phyloP scores from a whole-genome alignment of 1,139 yeast genomes.

The Yamadazyma sp. region DNA sequence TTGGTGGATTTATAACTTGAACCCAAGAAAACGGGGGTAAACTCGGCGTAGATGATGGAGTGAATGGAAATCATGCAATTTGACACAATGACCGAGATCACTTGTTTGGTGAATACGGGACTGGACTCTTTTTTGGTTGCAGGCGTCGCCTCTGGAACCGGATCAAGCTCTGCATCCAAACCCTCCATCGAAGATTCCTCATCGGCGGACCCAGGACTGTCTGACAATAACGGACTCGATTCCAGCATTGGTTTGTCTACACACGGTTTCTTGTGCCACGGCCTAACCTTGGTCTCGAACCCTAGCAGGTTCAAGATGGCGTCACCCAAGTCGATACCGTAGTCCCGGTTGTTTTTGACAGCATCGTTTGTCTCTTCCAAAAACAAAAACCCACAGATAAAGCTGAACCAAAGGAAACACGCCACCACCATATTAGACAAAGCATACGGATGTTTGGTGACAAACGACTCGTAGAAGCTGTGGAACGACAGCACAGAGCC shows the following conservation, averaged over 20 bases:
- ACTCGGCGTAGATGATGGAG: conserved; percentile 53
- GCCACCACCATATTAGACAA: conserved; percentile 59
- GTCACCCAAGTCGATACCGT: conserved; percentile 56
- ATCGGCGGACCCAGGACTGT: neutral
- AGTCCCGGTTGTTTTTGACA: conserved; percentile 41
- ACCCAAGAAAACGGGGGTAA: conserved; percentile 59
- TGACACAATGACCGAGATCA: conserved; percentile 13
- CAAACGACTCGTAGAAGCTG: conserved; percentile 4
- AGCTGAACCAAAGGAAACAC: conserved; percentile 36
- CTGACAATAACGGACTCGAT: conserved; percentile 7
- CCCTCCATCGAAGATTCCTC: neutral
- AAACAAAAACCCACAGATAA: conserved; percentile 46
- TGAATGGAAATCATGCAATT: conserved; percentile 30
- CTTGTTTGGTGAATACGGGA: conserved; percentile 12
- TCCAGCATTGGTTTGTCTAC: conserved; percentile 2
- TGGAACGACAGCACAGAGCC: neutral
- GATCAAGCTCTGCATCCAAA: conserved; percentile 3
- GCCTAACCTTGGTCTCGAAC: conserved; percentile 14
- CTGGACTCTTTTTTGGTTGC: neutral
- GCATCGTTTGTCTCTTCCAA: conserved; percentile 60
- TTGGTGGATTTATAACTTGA: conserved; percentile 28
- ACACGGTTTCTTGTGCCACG: conserved; percentile 10
- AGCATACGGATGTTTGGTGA: conserved; percentile 49
- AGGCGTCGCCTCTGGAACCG: conserved; percentile 3
- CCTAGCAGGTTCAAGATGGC: conserved; percentile 34